Percentiles rank a stretch among this genome's conserved stretches.
phyloP scores from a whole-genome alignment of 140 eudicot species.

The Ambrosia hybrid region DNA sequence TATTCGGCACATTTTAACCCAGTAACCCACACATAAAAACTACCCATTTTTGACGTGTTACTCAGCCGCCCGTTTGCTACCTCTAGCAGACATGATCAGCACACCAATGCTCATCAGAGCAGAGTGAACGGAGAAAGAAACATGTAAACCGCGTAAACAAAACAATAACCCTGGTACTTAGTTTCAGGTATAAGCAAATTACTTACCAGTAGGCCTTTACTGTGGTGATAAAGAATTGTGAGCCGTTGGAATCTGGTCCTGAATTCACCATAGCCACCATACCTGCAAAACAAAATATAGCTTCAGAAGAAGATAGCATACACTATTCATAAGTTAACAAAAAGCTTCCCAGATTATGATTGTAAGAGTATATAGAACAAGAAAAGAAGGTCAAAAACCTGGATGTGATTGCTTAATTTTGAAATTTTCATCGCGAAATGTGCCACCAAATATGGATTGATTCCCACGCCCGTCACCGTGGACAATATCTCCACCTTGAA shows the following conservation, averaged over 20 bases:
- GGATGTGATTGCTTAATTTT: slow-evolving; percentile 77
- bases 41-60: not conserved
- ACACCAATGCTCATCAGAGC: no score
- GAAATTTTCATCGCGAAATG: slow-evolving; percentile 77
- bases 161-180: not conserved
- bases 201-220: slow-evolving; percentile 86
- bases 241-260: slow-evolving; percentile 93
- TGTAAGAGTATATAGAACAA: not conserved
- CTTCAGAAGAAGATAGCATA: slow-evolving; percentile 19
- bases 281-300: slow-evolving; percentile 43
- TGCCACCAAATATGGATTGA: slow-evolving; percentile 70
- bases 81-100: no score
- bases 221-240: slow-evolving; percentile 85
- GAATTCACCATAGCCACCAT: slow-evolving; percentile 87
- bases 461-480: slow-evolving; percentile 66
- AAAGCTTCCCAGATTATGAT: not conserved
- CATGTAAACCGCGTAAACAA: not conserved
- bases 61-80: no score
- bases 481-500: slow-evolving; percentile 89
- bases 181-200: not conserved
- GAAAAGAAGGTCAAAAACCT: slow-evolving; percentile 44
- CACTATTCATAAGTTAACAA: not conserved
- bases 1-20: not conserved
- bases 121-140: no score
- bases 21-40: not conserved